These are phyloP conservation scores for Candida caryicola DNA, from an alignment of 805 yeast species.

Conservation along the genomic window DNA sequence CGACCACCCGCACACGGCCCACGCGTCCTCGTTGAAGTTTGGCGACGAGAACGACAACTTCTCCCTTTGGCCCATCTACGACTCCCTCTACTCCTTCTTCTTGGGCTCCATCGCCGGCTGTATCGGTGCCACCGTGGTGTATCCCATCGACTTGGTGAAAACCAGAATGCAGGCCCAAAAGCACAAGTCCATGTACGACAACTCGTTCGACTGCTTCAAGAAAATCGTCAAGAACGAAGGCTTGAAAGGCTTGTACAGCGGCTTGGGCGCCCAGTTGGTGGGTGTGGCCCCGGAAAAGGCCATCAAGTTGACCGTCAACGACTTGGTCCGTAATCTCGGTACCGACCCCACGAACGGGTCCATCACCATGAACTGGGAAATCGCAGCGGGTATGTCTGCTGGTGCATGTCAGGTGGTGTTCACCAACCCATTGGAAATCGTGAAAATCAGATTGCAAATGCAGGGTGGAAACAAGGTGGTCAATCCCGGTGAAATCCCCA, in stretches of 20 bases:
- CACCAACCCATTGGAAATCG: slow-evolving; percentile 95
- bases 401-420: slow-evolving; percentile 96
- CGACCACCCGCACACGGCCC: slow-evolving; percentile 42
- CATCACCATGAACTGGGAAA: slow-evolving; percentile 59
- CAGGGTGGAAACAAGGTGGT: slow-evolving; percentile 65
- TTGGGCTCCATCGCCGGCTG: slow-evolving; percentile 96
- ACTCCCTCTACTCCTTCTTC: slow-evolving; percentile 80
- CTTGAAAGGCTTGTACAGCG: slow-evolving; percentile 80
- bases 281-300: slow-evolving; percentile 99
- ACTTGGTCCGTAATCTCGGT: slow-evolving; percentile 72
- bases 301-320: slow-evolving; percentile 91
- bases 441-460: slow-evolving; percentile 90
- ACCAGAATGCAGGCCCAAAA: slow-evolving; percentile 98
- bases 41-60: slow-evolving; percentile 35
- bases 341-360: slow-evolving; percentile 39
- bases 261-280: slow-evolving; percentile 87
- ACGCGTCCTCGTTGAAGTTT: slow-evolving; percentile 15
- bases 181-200: slow-evolving; percentile 63
- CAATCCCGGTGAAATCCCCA: slow-evolving; percentile 39
- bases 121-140: slow-evolving; percentile 96
- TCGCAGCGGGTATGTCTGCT: slow-evolving; percentile 87
- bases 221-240: slow-evolving; percentile 81
- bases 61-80: slow-evolving; percentile 49
- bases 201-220: slow-evolving; percentile 80
- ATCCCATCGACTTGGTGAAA: slow-evolving; percentile 93